Conservation (phyloP, 2,329 filamentous ascomycete genomes). For the Zarea fungicola region DNA sequence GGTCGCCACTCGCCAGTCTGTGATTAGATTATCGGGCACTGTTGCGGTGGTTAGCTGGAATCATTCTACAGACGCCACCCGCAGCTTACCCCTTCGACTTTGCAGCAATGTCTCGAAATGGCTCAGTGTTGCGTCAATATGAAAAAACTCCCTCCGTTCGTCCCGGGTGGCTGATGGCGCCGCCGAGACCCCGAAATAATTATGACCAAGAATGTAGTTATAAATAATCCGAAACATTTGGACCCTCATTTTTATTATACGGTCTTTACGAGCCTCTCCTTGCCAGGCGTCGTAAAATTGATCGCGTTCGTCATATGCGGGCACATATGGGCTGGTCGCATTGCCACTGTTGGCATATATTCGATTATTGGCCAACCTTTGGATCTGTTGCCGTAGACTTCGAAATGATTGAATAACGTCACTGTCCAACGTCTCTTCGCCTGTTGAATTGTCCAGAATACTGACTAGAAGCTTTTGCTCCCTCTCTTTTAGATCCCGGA, state of each 20-base stretch:
- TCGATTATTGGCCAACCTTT: background rate
- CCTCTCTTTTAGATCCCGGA: background rate
- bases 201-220: background rate
- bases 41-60: background rate
- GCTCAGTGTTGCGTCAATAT: background rate
- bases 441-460: background rate
- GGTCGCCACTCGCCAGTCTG: background rate
- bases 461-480: background rate
- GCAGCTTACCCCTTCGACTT: background rate
- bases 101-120: background rate
- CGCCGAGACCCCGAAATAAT: background rate
- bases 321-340: background rate
- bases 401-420: background rate
- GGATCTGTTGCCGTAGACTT: background rate
- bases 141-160: background rate
- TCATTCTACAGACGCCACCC: background rate
- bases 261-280: background rate
- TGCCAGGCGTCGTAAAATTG: background rate
- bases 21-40: too few species aligned
- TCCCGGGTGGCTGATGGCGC: background rate
- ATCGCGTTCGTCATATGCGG: background rate
- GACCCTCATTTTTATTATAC: background rate
- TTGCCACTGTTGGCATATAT: background rate
- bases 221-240: background rate
- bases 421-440: background rate